phyloP scores from a whole-genome alignment of 2,329 filamentous ascomycete species.

The Dothistroma septosporum region DNA sequence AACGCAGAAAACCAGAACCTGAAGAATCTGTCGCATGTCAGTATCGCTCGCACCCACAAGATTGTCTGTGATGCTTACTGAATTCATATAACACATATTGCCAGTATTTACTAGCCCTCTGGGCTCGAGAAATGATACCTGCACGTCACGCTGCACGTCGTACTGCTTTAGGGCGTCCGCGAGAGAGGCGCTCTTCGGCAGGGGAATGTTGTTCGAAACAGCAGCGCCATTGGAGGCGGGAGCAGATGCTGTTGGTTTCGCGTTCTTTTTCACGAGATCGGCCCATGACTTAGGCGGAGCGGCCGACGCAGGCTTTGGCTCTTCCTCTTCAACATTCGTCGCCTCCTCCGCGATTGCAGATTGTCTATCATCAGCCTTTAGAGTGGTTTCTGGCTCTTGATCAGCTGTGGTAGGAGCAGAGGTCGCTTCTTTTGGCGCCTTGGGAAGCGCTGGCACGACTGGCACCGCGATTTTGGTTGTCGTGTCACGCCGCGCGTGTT shows the following conservation, averaged over 20 bases:
- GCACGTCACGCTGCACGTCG: constrained; percentile 60
- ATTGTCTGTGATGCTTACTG: constrained; percentile 57
- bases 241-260: constrained; percentile 32
- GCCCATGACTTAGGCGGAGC: constrained; percentile 59
- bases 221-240: constrained; percentile 28
- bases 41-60: not conserved
- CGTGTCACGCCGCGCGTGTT: constrained; percentile 39
- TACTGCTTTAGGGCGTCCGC: constrained; percentile 74
- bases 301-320: constrained; percentile 39
- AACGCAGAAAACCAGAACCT: constrained; percentile 88
- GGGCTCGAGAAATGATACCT: constrained; percentile 81
- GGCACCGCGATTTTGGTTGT: constrained; percentile 49
- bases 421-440: constrained; percentile 38
- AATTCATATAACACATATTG: constrained; percentile 99
- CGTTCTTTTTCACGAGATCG: constrained; percentile 58
- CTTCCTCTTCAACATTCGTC: constrained; percentile 37
- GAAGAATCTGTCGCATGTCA: constrained; percentile 63
- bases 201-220: constrained; percentile 31
- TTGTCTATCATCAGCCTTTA: constrained; percentile 11
- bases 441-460: constrained; percentile 47
- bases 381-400: constrained; percentile 17
- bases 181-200: constrained; percentile 53
- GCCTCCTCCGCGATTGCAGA: constrained; percentile 11
- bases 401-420: constrained; percentile 37
- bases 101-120: constrained; percentile 93